Evolutionary conservation across 2,329 filamentous ascomycete genomes (phyloP), one percentile per base, ranked within the genome.

Genomic region (Arthrobotrys megalospora): DNA sequence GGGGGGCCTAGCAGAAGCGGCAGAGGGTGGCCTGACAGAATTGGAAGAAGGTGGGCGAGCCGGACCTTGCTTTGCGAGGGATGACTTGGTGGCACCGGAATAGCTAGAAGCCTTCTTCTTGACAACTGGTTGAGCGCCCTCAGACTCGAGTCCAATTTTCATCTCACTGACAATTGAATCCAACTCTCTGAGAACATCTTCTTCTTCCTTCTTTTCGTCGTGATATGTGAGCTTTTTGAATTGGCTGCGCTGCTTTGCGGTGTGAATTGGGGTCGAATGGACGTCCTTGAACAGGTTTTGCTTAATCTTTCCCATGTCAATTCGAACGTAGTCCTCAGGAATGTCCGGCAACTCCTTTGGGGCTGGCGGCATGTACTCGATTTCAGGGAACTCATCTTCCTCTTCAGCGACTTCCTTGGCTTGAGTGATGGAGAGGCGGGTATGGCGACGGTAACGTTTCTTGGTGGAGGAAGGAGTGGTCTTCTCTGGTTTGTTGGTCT

Each of bases 351-450:
- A 85, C n/a, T 90, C 87, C 80, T 82, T 67, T 24, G 63, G 75
- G 21, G 52, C 47, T 43, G 93, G 93, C 5, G 95, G 93, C 83
- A 93, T 94, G 84, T 97, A 97, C 86, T 98, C 96, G 77, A 95
- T 90, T 68, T 97, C 94, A 28, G 91, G 90, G 52, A 92, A 90
- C 28, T 88, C 86, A 8, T 64, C 72, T 78, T 87, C 85, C 66
- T 88, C 86, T 63, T 87, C 85, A n/a, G 85, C 83, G 11, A 84
- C 45, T 85, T 84, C 64, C 91, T 88, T 3, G 87, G 86, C 89
- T 63, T 90, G 88, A n/a, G 53, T 93, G 85, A 83, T 91, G 91
- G 79, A 90, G 86, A 7, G 86, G 83, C 76, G 79, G 12, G 80
- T 77, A n/a, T 66, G 55, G 50, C 73, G 64, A 24, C 88, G 87